phyloP scores from a whole-genome alignment of 108 stramenopile species.

The Cyclostephanos invisitatus region DNA sequence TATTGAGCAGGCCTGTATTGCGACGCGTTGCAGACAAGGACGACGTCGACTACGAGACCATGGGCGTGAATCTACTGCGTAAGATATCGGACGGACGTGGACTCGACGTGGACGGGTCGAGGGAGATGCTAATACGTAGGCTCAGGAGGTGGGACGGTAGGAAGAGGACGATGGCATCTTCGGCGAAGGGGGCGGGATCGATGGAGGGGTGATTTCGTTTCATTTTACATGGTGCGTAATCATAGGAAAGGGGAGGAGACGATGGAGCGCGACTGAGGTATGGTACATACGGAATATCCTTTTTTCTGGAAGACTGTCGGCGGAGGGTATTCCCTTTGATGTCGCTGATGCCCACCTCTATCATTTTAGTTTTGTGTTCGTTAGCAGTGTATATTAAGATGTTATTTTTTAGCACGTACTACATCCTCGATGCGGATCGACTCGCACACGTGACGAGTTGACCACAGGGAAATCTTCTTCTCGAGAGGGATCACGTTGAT shows the following conservation, averaged over 20 bases:
- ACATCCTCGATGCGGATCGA: too few species aligned
- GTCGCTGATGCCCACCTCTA: too few species aligned
- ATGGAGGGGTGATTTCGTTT: background rate
- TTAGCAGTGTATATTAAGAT: too few species aligned
- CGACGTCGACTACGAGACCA: constrained; percentile 29
- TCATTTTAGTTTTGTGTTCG: too few species aligned
- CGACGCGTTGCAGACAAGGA: constrained; percentile 15
- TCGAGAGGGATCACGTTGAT: background rate
- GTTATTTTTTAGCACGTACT: too few species aligned
- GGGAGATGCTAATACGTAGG: constrained; percentile 33
- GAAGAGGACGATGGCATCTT: background rate
- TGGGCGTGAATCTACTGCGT: constrained; percentile 39
- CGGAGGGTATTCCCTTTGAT: too few species aligned
- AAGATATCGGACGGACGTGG: constrained; percentile 28
- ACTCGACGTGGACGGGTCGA: constrained; percentile 44
- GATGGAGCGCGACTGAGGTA: too few species aligned
- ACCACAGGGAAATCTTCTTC: background rate
- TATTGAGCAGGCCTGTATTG: constrained; percentile 15
- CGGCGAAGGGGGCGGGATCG: background rate
- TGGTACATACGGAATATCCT: too few species aligned
- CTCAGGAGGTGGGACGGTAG: background rate
- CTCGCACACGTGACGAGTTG: too few species aligned
- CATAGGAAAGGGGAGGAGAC: too few species aligned
- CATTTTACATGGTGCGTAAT: too few species aligned
- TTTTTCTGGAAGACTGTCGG: too few species aligned